phyloP scores from a whole-genome alignment of 2,329 filamentous ascomycete species.

The Penicillium aurantiogriseum region DNA sequence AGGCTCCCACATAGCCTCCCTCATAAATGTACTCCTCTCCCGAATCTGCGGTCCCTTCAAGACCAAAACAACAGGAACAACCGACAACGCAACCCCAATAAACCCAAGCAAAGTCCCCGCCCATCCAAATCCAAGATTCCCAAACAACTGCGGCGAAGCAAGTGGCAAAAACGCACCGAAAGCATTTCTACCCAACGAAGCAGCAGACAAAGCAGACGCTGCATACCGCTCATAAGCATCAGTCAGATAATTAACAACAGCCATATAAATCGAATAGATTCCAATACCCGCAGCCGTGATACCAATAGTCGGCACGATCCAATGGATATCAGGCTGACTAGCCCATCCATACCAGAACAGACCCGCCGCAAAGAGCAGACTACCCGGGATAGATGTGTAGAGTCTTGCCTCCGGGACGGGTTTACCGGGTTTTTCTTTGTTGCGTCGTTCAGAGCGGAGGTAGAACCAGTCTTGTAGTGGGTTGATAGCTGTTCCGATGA shows the following conservation, averaged over 20 bases:
- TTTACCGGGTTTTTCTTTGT: constrained; percentile 38
- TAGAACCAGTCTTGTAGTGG: constrained; percentile 39
- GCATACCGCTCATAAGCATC: constrained; percentile 52
- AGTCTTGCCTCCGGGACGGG: constrained; percentile 47
- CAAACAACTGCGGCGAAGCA: constrained; percentile 43
- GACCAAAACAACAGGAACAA: constrained; percentile 45
- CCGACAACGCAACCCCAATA: constrained; percentile 39
- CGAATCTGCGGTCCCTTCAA: constrained; percentile 43
- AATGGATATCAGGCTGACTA: constrained; percentile 28
- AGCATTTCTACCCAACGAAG: constrained; percentile 45
- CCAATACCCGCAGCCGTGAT: constrained; percentile 41
- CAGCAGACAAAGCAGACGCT: constrained; percentile 48
- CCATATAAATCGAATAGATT: constrained; percentile 48
- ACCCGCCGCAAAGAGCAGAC: constrained; percentile 35
- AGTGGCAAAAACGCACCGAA: constrained; percentile 50
- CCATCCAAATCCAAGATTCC: constrained; percentile 45
- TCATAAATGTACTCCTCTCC: constrained; percentile 31
- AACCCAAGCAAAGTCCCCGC: constrained; percentile 46
- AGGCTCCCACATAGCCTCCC: constrained; percentile 24
- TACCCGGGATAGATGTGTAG: constrained; percentile 45
- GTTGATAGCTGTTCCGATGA: constrained; percentile 44
- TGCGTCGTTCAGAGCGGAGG: constrained; percentile 20
- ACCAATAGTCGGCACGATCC: constrained; percentile 36
- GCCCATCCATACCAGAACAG: constrained; percentile 42
- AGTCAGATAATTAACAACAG: constrained; percentile 50